Evolutionary conservation across 1,284 basidiomycete species (phyloP).

Genomic region (Ganoderma multipileum): DNA sequence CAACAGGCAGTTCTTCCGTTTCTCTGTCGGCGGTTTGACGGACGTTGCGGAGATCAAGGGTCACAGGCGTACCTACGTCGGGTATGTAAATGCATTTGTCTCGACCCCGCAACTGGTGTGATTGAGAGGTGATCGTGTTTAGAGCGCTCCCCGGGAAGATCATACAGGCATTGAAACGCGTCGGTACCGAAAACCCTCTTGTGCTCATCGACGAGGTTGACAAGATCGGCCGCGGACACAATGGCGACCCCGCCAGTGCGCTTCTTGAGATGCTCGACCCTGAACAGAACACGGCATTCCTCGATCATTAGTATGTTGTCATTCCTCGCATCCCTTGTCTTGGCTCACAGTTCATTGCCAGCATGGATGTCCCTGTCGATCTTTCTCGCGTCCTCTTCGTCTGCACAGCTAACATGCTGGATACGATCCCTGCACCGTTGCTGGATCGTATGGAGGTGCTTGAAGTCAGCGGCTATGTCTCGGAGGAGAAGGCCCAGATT

Average conservation of each 20-base stretch:
- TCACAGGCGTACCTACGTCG: slow-evolving; percentile 96
- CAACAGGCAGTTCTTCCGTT: slow-evolving; percentile 91
- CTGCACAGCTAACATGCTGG: slow-evolving; percentile 94
- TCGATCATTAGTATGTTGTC: slow-evolving; percentile 88
- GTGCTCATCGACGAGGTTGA: slow-evolving; percentile 98
- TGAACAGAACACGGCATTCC: slow-evolving; percentile 95
- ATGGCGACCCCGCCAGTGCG: slow-evolving; percentile 95
- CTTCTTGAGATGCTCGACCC: slow-evolving; percentile 98
- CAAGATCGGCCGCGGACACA: slow-evolving; percentile 96
- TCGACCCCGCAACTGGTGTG: background rate
- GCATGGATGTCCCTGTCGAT: slow-evolving; percentile 97
- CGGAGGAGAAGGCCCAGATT: slow-evolving; percentile 95
- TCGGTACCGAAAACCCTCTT: slow-evolving; percentile 96
- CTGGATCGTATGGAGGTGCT: slow-evolving; percentile 98
- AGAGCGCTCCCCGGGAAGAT: slow-evolving; percentile 97
- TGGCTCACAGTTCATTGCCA: slow-evolving; percentile 38
- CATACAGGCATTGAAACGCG: slow-evolving; percentile 96
- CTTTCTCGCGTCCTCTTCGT: slow-evolving; percentile 97
- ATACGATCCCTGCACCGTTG: slow-evolving; percentile 96
- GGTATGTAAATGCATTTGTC: slow-evolving; percentile 51
- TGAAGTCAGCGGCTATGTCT: slow-evolving; percentile 96
- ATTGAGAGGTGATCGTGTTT: slow-evolving; percentile 15
- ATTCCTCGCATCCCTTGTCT: background rate
- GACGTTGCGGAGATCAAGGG: slow-evolving; percentile 99
- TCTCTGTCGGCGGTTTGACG: slow-evolving; percentile 95